Evolutionary conservation across 1,284 basidiomycete genomes (phyloP).

Genomic region (Testicularia cyperi): DNA sequence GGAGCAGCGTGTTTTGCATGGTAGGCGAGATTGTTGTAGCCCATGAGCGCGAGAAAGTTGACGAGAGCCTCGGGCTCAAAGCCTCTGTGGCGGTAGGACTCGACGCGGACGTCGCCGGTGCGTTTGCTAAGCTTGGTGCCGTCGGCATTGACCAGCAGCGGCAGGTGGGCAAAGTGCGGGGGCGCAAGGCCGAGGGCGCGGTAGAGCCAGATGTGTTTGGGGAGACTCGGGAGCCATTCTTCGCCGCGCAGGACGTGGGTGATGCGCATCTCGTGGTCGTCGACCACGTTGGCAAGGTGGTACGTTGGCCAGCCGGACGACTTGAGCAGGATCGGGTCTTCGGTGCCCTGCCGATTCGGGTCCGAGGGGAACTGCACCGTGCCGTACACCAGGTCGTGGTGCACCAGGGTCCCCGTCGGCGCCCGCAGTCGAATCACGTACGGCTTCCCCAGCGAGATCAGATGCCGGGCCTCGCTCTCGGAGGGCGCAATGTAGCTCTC

Average conservation of each 20-base stretch:
- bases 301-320: conserved; percentile 92
- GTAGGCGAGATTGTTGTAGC: conserved; percentile 69
- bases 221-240: conserved; percentile 97
- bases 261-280: conserved; percentile 93
- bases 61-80: conserved; percentile 87
- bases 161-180: conserved; percentile 86
- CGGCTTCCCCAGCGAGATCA: conserved; percentile 74
- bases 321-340: conserved; percentile 90
- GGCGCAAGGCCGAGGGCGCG: conserved; percentile 71
- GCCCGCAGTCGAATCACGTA: conserved; percentile 72
- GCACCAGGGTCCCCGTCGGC: conserved; percentile 12
- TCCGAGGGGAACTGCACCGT: conserved; percentile 66
- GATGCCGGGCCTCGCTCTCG: conserved; percentile 77
- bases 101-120: conserved; percentile 81
- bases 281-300: conserved; percentile 91
- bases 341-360: conserved; percentile 61
- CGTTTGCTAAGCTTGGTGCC: conserved; percentile 94
- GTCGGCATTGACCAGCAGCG: conserved; percentile 83
- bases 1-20: too few relatives aligned
- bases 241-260: conserved; percentile 94
- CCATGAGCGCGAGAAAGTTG: conserved; percentile 90
- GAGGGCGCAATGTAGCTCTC: conserved; percentile 74
- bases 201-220: conserved; percentile 88
- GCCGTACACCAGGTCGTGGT: conserved; percentile 75
- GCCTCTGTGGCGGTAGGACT: conserved; percentile 78